Evolutionary conservation across 805 yeast genomes (phyloP).

Genomic region (Kodamaea sagamina): DNA sequence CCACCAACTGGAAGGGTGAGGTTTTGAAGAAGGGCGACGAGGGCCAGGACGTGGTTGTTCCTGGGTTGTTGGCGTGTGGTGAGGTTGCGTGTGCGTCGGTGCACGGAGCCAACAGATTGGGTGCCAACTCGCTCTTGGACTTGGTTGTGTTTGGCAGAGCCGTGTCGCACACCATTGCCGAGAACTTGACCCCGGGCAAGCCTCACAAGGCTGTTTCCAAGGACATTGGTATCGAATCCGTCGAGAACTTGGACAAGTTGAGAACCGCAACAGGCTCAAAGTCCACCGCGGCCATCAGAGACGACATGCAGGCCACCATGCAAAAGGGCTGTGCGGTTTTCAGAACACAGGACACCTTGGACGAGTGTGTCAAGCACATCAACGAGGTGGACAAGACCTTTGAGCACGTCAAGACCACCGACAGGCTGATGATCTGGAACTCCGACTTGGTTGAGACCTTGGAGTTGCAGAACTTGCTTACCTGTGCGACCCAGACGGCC

Average conservation of each 20-base stretch:
- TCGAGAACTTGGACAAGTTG: conserved; percentile 84
- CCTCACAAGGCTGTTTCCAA: conserved; percentile 83
- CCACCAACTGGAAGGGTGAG: conserved; percentile 97
- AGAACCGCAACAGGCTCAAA: conserved; percentile 83
- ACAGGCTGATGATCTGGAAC: conserved; percentile 99
- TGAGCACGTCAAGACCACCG: conserved; percentile 79
- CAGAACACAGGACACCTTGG: conserved; percentile 89
- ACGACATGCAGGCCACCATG: conserved; percentile 93
- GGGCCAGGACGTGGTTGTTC: conserved; percentile 89
- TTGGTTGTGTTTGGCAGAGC: conserved; percentile 98
- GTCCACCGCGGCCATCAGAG: conserved; percentile 85
- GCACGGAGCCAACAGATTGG: conserved; percentile 98
- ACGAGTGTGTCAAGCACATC: conserved; percentile 85
- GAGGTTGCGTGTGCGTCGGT: conserved; percentile 99
- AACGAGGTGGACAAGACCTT: conserved; percentile 72
- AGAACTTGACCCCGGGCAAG: conserved; percentile 80
- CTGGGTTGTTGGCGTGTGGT: conserved; percentile 96
- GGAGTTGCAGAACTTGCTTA: conserved; percentile 92
- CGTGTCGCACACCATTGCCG: conserved; percentile 88
- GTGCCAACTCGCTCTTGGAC: conserved; percentile 96
- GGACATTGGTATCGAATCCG: conserved; percentile 85
- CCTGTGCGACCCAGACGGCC: conserved; percentile 97
- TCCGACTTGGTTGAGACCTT: conserved; percentile 94
- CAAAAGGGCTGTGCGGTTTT: conserved; percentile 96
- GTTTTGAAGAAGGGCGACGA: conserved; percentile 77